Evolutionary conservation across 1,284 basidiomycete species (phyloP).

Genomic region (Marasmius fiardii): DNA sequence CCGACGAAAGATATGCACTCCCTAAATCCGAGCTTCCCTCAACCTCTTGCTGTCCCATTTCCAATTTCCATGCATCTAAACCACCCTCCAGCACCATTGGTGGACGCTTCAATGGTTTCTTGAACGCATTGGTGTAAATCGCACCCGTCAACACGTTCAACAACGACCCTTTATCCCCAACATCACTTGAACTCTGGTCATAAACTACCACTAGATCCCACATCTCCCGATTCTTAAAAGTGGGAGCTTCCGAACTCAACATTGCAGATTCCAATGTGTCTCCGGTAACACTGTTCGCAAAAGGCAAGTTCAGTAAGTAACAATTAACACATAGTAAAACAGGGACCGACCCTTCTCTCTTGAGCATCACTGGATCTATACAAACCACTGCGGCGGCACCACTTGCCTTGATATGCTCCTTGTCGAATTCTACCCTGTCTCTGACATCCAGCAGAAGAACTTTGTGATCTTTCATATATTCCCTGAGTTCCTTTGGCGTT

Average conservation of each 20-base stretch:
- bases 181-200: conserved; percentile 67
- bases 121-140: conserved; percentile 73
- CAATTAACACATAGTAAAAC: background rate
- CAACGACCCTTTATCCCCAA: conserved; percentile 48
- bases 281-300: conserved; percentile 54
- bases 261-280: conserved; percentile 76
- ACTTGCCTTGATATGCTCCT: conserved; percentile 61
- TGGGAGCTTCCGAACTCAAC: conserved; percentile 64
- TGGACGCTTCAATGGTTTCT: conserved; percentile 70
- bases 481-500: conserved; percentile 56
- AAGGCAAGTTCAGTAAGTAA: conserved; percentile 14
- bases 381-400: conserved; percentile 66
- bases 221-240: conserved; percentile 80
- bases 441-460: conserved; percentile 85
- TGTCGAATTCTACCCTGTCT: conserved; percentile 71
- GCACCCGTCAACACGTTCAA: conserved; percentile 61
- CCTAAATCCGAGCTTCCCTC: conserved; percentile 4
- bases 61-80: conserved; percentile 76
- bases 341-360: conserved; percentile 60
- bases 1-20: background rate
- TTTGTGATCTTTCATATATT: conserved; percentile 61
- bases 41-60: conserved; percentile 54
- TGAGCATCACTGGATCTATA: conserved; percentile 79
- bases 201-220: conserved; percentile 92
- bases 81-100: conserved; percentile 89